phyloP scores from a whole-genome alignment of 805 yeast species.

The Yamadazyma takamatsuzukensis region DNA sequence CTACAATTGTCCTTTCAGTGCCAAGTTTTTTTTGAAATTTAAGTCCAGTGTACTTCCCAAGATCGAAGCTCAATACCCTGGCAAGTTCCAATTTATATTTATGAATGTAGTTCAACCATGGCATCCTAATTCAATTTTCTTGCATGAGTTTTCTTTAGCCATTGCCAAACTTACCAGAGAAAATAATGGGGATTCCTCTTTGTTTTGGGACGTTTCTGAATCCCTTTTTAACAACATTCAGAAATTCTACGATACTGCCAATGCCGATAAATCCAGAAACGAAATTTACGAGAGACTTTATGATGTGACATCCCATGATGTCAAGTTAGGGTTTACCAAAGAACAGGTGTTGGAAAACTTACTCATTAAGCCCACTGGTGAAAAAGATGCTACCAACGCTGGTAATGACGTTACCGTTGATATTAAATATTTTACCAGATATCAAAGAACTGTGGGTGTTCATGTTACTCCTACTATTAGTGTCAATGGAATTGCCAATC shows the following conservation, averaged over 20 bases:
- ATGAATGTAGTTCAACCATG: constrained; percentile 85
- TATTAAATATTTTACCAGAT: constrained; percentile 68
- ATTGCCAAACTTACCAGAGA: constrained; percentile 60
- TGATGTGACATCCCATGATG: constrained; percentile 28
- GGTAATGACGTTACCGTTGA: constrained; percentile 63
- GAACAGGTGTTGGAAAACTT: constrained; percentile 35
- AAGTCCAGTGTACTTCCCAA: constrained; percentile 50
- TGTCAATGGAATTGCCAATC: constrained; percentile 62
- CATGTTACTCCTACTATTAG: constrained; percentile 84
- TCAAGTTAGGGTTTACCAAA: constrained; percentile 26
- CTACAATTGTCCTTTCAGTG: constrained; percentile 75
- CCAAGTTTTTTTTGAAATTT: constrained; percentile 57
- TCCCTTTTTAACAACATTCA: constrained; percentile 54
- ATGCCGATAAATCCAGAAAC: constrained; percentile 49
- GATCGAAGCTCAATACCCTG: constrained; percentile 43
- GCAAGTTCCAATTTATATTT: constrained; percentile 56
- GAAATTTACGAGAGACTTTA: constrained; percentile 54
- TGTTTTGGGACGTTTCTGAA: constrained; percentile 48
- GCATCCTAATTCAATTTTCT: constrained; percentile 71
- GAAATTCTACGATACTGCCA: constrained; percentile 59
- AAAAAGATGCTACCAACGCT: constrained; percentile 38
- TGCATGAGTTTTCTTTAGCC: constrained; percentile 71
- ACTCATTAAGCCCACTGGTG: constrained; percentile 21
- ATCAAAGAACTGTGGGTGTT: constrained; percentile 70
- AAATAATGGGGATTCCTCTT: constrained; percentile 7